Conservation (phyloP, 2,329 filamentous ascomycete species). For the Cladobotryum protrusum region DNA sequence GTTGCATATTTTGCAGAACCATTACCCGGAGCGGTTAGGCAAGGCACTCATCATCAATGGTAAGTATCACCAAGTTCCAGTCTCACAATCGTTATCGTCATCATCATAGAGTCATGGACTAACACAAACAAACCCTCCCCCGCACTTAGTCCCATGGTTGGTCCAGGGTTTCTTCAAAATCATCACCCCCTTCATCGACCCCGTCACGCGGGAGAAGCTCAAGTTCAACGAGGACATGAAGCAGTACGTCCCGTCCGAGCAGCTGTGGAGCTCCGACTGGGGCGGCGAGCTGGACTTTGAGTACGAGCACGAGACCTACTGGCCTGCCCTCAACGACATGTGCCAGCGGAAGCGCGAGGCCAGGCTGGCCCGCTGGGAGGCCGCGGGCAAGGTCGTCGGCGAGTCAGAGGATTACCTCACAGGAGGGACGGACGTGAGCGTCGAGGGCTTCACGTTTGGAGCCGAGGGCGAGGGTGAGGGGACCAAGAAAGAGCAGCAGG, state of each 20-base stretch:
- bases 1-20: constrained; percentile 85
- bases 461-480: constrained; percentile 5
- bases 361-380: constrained; percentile 66
- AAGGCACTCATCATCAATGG: constrained; percentile 84
- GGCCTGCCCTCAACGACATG: constrained; percentile 74
- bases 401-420: constrained; percentile 85
- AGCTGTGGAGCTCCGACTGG: constrained; percentile 71
- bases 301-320: constrained; percentile 85
- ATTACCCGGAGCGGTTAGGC: constrained; percentile 90
- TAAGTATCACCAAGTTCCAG: too few species aligned
- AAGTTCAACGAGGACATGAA: constrained; percentile 94
- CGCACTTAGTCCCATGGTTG: constrained; percentile 74
- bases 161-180: constrained; percentile 94
- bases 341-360: constrained; percentile 59
- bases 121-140: not conserved
- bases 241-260: constrained; percentile 71
- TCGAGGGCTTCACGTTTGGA: constrained; percentile 27
- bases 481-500: not conserved
- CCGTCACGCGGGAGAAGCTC: constrained; percentile 86
- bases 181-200: constrained; percentile 94
- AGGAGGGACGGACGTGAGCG: constrained; percentile 43
- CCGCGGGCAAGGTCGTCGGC: constrained; percentile 73
- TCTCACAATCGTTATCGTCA: too few species aligned
- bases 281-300: constrained; percentile 80
- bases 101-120: not conserved